Conservation (phyloP, 257 asterid genomes). For the Eucommia ulmoides region DNA sequence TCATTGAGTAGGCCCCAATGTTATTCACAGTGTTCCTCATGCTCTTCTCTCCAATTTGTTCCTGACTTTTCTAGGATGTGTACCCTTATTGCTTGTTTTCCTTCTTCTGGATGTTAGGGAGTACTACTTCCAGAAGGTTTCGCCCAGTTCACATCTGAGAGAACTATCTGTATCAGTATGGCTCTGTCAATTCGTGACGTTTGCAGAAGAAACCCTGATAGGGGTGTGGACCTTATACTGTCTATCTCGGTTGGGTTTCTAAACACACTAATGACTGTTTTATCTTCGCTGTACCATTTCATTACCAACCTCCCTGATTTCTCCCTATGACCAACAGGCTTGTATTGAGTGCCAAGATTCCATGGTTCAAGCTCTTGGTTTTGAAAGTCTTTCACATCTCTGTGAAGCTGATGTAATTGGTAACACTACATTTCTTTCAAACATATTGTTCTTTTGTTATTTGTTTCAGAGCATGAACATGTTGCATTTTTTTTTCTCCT, state of each 20-base stretch:
- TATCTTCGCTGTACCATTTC: too few relatives aligned
- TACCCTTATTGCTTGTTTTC: conserved; percentile 7
- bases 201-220: conserved; percentile 87
- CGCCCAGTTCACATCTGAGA: conserved; percentile 37
- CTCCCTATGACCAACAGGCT: conserved; percentile 40
- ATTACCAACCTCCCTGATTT: conserved; percentile 20
- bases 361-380: conserved; percentile 73
- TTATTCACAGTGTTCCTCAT: neutral
- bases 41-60: neutral
- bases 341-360: conserved; percentile 74
- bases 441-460: neutral
- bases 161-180: conserved; percentile 51
- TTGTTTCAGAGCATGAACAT: too few relatives aligned
- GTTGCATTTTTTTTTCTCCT: too few relatives aligned
- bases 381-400: conserved; percentile 85
- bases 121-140: conserved; percentile 52
- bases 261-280: conserved; percentile 14
- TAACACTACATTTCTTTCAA: conserved; percentile 10
- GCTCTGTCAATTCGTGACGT: conserved; percentile 82
- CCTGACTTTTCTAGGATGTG: neutral
- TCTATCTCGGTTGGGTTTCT: conserved; percentile 71
- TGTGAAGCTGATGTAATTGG: conserved; percentile 98
- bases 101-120: conserved; percentile 40
- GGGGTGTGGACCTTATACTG: conserved; percentile 94
- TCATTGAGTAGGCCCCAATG: neutral